Evolutionary conservation across 2,329 filamentous ascomycete genomes (phyloP).

Genomic region (Penicillium olsonii): DNA sequence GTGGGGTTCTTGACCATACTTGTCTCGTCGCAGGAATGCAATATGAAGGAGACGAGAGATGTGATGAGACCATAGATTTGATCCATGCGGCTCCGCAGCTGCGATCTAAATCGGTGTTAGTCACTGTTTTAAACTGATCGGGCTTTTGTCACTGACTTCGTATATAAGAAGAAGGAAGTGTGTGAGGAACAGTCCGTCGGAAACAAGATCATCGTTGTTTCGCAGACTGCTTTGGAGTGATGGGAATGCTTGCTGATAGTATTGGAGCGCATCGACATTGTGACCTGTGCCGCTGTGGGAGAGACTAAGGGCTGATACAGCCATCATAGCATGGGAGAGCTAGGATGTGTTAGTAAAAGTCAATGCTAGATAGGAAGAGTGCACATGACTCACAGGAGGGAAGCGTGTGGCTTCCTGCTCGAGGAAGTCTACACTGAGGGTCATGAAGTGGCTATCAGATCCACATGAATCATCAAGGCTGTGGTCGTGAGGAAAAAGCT

Average conservation of each 20-base stretch:
- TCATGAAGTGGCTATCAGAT: constrained; percentile 21
- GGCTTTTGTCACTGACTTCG: constrained; percentile 44
- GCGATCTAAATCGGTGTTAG: constrained; percentile 41
- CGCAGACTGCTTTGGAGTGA: constrained; percentile 48
- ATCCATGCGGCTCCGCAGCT: constrained; percentile 47
- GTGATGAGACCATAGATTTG: constrained; percentile 58
- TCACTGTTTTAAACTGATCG: constrained; percentile 14
- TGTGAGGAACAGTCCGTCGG: constrained; percentile 58
- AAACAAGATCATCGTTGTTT: constrained; percentile 54
- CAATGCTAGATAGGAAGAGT: background rate
- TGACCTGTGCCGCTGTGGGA: constrained; percentile 48
- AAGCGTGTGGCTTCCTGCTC: constrained; percentile 52
- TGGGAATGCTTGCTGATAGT: constrained; percentile 57
- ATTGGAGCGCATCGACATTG: constrained; percentile 53
- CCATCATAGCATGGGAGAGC: constrained; percentile 61
- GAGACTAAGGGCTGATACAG: constrained; percentile 57
- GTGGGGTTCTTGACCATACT: constrained; percentile 48
- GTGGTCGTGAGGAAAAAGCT: constrained; percentile 36
- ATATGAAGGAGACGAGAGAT: constrained; percentile 55
- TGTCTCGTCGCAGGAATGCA: constrained; percentile 49
- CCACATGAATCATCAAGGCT: constrained; percentile 21
- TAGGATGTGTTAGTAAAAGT: constrained; percentile 23
- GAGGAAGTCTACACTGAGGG: constrained; percentile 45
- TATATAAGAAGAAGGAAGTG: constrained; percentile 61
- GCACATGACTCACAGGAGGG: constrained; percentile 49